These are phyloP conservation scores for Salvia splendens DNA, from an alignment of 257 asterid species.

Conservation along the genomic window DNA sequence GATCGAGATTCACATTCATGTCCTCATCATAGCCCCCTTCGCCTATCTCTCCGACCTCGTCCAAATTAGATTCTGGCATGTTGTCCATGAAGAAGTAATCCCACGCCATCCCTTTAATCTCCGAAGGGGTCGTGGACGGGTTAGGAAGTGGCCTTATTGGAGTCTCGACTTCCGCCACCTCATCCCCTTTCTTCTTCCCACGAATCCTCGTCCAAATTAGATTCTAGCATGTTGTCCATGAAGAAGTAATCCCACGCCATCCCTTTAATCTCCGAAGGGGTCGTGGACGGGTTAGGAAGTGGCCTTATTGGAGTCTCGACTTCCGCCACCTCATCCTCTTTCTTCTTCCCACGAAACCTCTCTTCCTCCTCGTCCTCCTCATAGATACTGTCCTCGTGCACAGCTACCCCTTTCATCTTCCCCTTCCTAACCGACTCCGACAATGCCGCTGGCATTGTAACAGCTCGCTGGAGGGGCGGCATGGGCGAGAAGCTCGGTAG, in stretches of 20 bases:
- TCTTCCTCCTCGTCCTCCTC: constrained; percentile 50
- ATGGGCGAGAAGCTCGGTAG: constrained; percentile 78
- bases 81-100: constrained; percentile 73
- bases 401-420: constrained; percentile 53
- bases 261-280: constrained; percentile 65
- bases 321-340: constrained; percentile 39
- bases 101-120: constrained; percentile 74
- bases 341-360: constrained; percentile 55
- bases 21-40: constrained; percentile 47
- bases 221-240: constrained; percentile 49
- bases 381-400: constrained; percentile 44
- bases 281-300: constrained; percentile 54
- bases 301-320: constrained; percentile 45
- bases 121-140: constrained; percentile 61
- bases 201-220: constrained; percentile 39
- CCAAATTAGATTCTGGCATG: constrained; percentile 46
- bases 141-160: constrained; percentile 53
- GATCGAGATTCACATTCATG: constrained; percentile 35
- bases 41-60: constrained; percentile 61
- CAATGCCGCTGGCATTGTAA: constrained; percentile 72
- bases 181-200: constrained; percentile 50
- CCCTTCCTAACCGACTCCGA: constrained; percentile 43
- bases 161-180: constrained; percentile 36
- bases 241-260: constrained; percentile 91
- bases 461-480: constrained; percentile 69